Conservation (phyloP, 2,329 filamentous ascomycete genomes). For the Hawksworthiomyces lignivorus region DNA sequence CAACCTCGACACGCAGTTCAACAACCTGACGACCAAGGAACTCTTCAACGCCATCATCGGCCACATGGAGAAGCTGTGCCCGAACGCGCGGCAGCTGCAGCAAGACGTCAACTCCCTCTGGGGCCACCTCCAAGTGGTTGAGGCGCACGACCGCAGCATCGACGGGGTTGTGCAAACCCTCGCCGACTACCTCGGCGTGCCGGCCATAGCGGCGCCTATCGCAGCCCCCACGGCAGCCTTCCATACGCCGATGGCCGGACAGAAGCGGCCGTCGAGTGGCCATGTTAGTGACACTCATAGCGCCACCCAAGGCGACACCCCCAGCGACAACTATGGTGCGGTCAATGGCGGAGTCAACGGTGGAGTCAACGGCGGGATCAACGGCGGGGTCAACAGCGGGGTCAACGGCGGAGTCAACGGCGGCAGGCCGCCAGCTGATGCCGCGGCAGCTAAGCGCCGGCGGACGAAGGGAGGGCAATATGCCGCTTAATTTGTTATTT, state of each 20-base stretch:
- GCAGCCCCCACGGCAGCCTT: too few species aligned
- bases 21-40: constrained; percentile 37
- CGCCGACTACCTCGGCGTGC: too few species aligned
- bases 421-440: neutral
- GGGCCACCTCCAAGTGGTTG: neutral
- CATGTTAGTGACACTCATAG: neutral
- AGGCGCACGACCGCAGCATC: neutral
- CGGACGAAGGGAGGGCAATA: neutral
- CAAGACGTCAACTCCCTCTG: constrained; percentile 6
- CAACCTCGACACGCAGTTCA: constrained; percentile 39
- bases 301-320: too few species aligned
- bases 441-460: neutral
- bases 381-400: too few species aligned
- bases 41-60: constrained; percentile 33
- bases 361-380: too few species aligned
- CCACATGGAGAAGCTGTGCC: constrained; percentile 26
- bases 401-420: too few species aligned
- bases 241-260: too few species aligned
- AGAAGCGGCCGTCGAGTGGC: neutral
- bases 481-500: too few species aligned
- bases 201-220: too few species aligned
- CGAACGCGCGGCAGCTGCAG: constrained; percentile 14
- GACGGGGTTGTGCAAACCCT: neutral
- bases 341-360: too few species aligned
- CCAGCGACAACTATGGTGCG: too few species aligned